Evolutionary conservation across 2,329 filamentous ascomycete genomes (phyloP), one percentile per base, ranked within the genome.

Genomic region (Metarhizium robertsii): DNA sequence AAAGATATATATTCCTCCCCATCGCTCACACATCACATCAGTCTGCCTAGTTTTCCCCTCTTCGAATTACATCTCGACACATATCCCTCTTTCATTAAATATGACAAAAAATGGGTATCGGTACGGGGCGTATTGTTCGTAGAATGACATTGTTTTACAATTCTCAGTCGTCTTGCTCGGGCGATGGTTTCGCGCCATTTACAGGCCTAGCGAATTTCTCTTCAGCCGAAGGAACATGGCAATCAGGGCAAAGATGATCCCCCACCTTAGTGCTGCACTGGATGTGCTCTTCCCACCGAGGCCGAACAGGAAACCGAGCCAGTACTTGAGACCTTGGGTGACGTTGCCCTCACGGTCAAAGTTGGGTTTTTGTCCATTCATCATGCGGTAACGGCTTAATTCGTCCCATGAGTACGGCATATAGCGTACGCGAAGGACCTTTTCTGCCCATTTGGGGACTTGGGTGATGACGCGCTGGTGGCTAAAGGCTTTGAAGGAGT

Each of bases 341-440:
- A 76, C 71, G 38, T 74, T 74, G 59, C 84, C 83, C 55, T 79
- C 69, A 62, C 85, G 80, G 67, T 85, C 81, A 65, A 87, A 87
- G 68, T 83, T 75, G 59, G 83, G 81, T 65, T 73, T 78, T 59
- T 66, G 56, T 20, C 63, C 61, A 52, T 73, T 73, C 61, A 81
- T 66, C 47, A 69, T 66, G 51, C 73, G 62, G 58, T 79, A 69
- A 50, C 75, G 69, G 48, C 70, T 67, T 56, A 83, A 72, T 59
- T 79, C 69, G 16, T 62, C 65, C 62, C 67, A 67, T 40, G 71
- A 70, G 69, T 84, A 86, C 2, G 84, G 84, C 72, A 84, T 80
- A 71, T 87, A 87, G 58, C 89, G 80, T 53, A 89, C 76, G 57
- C 80, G 78, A 61, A 92, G 73, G 58, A 90, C 65, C 43, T 72